These are phyloP conservation scores for Scolecobasidium constrictum DNA, from an alignment of 2,329 filamentous ascomycete species.

Conservation along the genomic window DNA sequence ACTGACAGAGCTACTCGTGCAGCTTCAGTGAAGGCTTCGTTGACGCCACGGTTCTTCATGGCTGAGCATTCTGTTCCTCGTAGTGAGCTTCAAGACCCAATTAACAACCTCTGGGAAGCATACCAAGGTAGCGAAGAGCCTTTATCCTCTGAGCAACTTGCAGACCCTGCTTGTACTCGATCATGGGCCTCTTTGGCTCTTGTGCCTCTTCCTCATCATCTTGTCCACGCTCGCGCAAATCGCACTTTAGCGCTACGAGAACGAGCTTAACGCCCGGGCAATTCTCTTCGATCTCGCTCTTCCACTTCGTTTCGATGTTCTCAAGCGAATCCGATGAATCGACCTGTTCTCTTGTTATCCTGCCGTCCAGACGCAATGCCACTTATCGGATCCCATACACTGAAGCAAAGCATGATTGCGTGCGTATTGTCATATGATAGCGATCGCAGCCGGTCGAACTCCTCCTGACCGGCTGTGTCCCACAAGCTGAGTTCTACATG, in stretches of 20 bases:
- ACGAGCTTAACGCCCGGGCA: conserved; percentile 93
- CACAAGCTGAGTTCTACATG: conserved; percentile 96
- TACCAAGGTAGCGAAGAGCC: conserved; percentile 80
- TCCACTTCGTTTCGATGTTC: conserved; percentile 98
- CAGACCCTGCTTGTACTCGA: conserved; percentile 83
- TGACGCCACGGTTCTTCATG: conserved; percentile 95
- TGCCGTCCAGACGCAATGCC: neutral
- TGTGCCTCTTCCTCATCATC: conserved; percentile 46
- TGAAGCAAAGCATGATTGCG: conserved; percentile 98
- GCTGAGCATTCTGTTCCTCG: conserved; percentile 72
- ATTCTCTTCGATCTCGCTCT: conserved; percentile 95
- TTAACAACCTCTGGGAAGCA: conserved; percentile 13
- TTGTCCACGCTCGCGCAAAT: conserved; percentile 67
- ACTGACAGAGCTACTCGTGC: conserved; percentile 74
- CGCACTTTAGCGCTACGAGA: conserved; percentile 91
- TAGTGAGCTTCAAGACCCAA: neutral
- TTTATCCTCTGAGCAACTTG: conserved; percentile 87
- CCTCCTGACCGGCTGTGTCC: conserved; percentile 97
- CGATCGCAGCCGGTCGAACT: conserved; percentile 92
- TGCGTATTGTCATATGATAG: conserved; percentile 98
- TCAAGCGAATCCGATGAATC: conserved; percentile 94
- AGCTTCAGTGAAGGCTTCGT: conserved; percentile 97
- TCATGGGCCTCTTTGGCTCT: conserved; percentile 49
- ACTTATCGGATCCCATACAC: conserved; percentile 35
- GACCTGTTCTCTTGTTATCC: conserved; percentile 49